phyloP scores from a whole-genome alignment of 371 early-diverging fungal species.

The Mortierella sp. region DNA sequence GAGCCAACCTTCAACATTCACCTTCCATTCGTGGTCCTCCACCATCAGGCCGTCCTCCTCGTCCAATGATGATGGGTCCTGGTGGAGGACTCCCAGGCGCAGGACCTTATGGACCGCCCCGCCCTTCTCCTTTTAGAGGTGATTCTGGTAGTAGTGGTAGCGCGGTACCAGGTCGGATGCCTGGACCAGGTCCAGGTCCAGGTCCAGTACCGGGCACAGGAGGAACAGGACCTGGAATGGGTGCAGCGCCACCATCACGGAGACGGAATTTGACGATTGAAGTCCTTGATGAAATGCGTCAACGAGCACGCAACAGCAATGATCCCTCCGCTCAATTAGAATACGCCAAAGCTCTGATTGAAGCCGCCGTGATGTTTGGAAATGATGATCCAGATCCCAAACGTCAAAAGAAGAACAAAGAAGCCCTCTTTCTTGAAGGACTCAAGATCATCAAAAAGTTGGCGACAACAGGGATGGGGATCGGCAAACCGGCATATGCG shows the following conservation, averaged over 20 bases:
- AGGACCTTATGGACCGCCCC: conserved; percentile 37
- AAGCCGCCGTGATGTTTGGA: conserved; percentile 60
- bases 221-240: conserved; percentile 5
- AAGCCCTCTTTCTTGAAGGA: conserved; percentile 76
- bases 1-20: conserved; percentile 35
- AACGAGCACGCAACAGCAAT: conserved; percentile 76
- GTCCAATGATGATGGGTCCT: conserved; percentile 44
- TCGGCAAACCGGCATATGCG: conserved; percentile 78
- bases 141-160: conserved; percentile 30
- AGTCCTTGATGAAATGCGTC: conserved; percentile 79
- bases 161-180: conserved; percentile 1
- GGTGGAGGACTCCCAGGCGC: conserved; percentile 42
- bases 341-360: conserved; percentile 82
- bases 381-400: conserved; percentile 76
- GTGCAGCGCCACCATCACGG: too few species aligned
- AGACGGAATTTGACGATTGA: conserved; percentile 65
- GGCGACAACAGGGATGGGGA: conserved; percentile 70
- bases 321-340: conserved; percentile 85
- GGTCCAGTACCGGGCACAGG: conserved; percentile 21
- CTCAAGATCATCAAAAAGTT: conserved; percentile 84
- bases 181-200: conserved; percentile 5
- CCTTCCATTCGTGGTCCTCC: conserved; percentile 47
- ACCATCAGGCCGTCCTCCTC: conserved; percentile 47
- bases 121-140: conserved; percentile 40
- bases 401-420: conserved; percentile 75